Percentiles rank a stretch among this genome's conserved stretches.
Evolutionary conservation across 2,329 filamentous ascomycete species (phyloP).

Genomic region (Penicillium sp.): DNA sequence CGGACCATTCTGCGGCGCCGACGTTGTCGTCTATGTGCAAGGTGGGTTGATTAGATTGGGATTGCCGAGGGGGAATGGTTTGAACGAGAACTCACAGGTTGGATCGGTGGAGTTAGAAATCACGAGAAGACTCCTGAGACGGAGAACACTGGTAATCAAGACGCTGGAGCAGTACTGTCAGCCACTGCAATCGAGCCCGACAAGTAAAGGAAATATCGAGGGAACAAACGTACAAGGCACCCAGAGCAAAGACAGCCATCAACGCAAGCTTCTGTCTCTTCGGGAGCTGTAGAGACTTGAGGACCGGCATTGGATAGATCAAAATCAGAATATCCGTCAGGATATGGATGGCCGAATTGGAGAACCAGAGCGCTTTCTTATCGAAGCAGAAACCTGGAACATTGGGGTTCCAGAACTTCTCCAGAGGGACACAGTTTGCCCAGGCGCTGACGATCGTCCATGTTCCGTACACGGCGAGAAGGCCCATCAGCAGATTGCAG

Average conservation of each 20-base stretch:
- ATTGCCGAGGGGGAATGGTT: background rate
- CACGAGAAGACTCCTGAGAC: conserved; percentile 34
- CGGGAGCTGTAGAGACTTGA: conserved; percentile 46
- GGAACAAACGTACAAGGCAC: conserved; percentile 44
- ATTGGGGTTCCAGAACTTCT: conserved; percentile 35
- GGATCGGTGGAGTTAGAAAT: conserved; percentile 35
- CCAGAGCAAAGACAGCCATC: conserved; percentile 48
- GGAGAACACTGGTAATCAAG: conserved; percentile 46
- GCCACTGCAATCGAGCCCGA: background rate
- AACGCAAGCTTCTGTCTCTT: conserved; percentile 45
- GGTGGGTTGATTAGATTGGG: conserved; percentile 4
- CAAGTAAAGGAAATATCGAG: background rate
- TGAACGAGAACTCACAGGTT: conserved; percentile 31
- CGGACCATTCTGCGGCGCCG: conserved; percentile 49
- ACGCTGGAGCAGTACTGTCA: conserved; percentile 30
- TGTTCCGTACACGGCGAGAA: conserved; percentile 37
- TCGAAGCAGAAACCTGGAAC: conserved; percentile 41
- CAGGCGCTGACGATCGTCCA: conserved; percentile 39
- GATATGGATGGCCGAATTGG: conserved; percentile 49
- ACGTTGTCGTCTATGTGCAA: conserved; percentile 34
- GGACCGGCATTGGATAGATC: conserved; percentile 47
- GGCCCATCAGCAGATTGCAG: conserved; percentile 40
- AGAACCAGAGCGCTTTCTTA: conserved; percentile 48
- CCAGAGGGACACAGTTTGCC: conserved; percentile 37
- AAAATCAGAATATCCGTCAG: conserved; percentile 49